Evolutionary conservation across 1,284 basidiomycete species (phyloP).

Genomic region (Uromyces viciae-fabae): DNA sequence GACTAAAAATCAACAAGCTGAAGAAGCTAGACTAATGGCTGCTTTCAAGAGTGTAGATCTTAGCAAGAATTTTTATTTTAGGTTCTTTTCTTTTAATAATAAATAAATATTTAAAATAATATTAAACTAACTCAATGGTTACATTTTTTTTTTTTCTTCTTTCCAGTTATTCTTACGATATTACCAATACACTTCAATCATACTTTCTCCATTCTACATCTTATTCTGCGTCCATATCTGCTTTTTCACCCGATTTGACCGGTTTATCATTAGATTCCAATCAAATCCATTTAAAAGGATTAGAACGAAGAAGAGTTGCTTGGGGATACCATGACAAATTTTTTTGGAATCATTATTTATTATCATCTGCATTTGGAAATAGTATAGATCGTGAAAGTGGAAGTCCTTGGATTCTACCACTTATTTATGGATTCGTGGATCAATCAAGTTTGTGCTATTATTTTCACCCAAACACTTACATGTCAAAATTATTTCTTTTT

Average conservation of each 20-base stretch:
- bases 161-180: conserved; percentile 85
- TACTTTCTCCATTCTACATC: conserved; percentile 70
- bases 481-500: not conserved
- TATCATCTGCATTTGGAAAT: conserved; percentile 62
- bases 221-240: conserved; percentile 35
- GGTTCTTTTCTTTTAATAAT: too few species aligned
- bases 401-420: conserved; percentile 80
- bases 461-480: not conserved
- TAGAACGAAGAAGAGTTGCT: conserved; percentile 46
- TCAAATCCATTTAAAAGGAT: not conserved
- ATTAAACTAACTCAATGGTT: too few species aligned
- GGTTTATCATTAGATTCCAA: conserved; percentile 46
- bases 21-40: conserved; percentile 63
- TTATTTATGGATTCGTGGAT: conserved; percentile 94
- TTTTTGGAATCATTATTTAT: conserved; percentile 92
- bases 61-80: conserved; percentile 99
- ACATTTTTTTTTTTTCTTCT: too few species aligned
- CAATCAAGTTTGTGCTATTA: conserved; percentile 78
- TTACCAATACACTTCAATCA: conserved; percentile 88
- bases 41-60: conserved; percentile 98
- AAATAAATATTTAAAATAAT: too few species aligned
- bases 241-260: conserved; percentile 44
- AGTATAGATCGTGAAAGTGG: conserved; percentile 59
- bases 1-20: conserved; percentile 48
- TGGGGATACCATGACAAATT: conserved; percentile 78